phyloP scores from a whole-genome alignment of 2,329 filamentous ascomycete genomes.

The Colletotrichum costaricense region DNA sequence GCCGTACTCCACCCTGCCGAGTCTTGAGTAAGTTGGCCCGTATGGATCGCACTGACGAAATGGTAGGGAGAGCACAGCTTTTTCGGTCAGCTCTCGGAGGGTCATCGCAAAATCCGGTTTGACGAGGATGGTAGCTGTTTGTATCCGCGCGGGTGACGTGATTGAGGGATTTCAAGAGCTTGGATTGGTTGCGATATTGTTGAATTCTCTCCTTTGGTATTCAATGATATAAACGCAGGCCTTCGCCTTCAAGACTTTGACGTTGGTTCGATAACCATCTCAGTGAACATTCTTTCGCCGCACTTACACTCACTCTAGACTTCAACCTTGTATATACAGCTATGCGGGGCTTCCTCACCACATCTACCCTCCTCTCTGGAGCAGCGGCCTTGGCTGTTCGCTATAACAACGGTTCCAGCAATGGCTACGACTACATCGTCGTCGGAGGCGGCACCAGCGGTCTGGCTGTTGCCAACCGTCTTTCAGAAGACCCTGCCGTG shows the following conservation, averaged over 20 bases:
- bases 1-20: neutral
- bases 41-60: neutral
- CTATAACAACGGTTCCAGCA: neutral
- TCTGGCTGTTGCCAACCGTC: conserved; percentile 49
- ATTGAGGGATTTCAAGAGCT: neutral
- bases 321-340: neutral
- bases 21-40: neutral
- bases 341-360: conserved; percentile 1
- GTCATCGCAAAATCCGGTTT: neutral
- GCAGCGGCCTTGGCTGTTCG: conserved; percentile 4
- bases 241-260: neutral
- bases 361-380: conserved; percentile 8
- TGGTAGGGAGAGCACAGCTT: neutral
- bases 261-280: too few relatives aligned
- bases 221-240: neutral
- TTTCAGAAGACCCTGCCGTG: conserved; percentile 46
- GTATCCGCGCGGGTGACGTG: neutral
- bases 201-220: neutral
- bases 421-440: conserved; percentile 49
- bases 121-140: neutral
- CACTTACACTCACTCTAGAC: neutral
- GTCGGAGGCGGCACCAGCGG: conserved; percentile 51
- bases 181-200: neutral
- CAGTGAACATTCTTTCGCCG: neutral
- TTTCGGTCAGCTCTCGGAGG: neutral